Base-by-base conservation (phyloP, 768 basidiomycete genomes). In the Termitomyces sp. region DNA sequence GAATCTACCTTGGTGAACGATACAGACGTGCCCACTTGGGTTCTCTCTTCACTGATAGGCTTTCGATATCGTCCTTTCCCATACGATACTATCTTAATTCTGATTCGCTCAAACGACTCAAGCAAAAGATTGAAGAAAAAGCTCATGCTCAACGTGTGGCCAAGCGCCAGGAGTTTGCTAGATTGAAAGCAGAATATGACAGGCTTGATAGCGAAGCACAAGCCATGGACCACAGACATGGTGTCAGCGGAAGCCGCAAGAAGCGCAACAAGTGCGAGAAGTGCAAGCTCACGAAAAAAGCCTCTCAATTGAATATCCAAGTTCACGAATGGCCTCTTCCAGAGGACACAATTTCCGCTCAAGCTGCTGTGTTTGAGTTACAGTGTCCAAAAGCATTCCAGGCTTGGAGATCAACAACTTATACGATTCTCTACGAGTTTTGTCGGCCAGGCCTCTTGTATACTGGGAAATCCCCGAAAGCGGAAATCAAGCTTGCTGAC, bases 301-400 rank as follows among this genome's bases (percentile, higher is more conserved):
- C 68, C 0, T 6, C 34, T 0, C 4, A 0, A 0, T 58, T 77
- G 62, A 2, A 4, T 0, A 78, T 81, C 22, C 0, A 24, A 0
- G 58, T 75, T 5, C 66, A 76, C 37, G 80, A 81, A 51, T 78
- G 77, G 78, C 80, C 79, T 0, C 58, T 81, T 38, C 77, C 80
- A 0, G 30, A 49, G 1, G 43, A 59, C 11, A 21, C 17, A 5
- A 12, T 62, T 4, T 28, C 53, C 7, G 68, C 68, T 0, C 62
- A 71, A 49, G 60, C 60, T 0, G 66, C 71, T 15, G 62, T 79
- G 1, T 81, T 81, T 49, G 77, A 81, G 55, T 56, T 79, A 2
- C 54, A 60, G 10, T 70, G 70, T 49, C 80, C 80, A 9, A 35
- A 40, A 3, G 55, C 65, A 9, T 77, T 80, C 58, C 61, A 67